Evolutionary conservation across 345 rosid species (phyloP).

Genomic region (Lepidium africanum): DNA sequence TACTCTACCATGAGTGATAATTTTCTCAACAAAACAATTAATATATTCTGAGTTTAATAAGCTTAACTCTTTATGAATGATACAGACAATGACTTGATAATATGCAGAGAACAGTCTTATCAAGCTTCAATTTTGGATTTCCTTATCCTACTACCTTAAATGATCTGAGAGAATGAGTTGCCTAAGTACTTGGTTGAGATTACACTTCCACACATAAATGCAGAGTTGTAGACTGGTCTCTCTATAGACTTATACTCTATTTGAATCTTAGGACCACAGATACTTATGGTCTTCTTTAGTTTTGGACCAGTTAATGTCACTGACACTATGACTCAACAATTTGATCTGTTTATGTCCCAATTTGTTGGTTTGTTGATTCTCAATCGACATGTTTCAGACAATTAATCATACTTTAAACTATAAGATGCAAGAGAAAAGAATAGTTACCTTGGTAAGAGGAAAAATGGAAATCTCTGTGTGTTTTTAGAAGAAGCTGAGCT

Average conservation of each 20-base stretch:
- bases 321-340: slow-evolving; percentile 6
- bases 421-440: not conserved
- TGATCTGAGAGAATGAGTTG: slow-evolving; percentile 5
- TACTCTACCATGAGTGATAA: slow-evolving; percentile 26
- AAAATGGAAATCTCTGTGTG: not conserved
- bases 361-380: not conserved
- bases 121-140: slow-evolving; percentile 15
- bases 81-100: slow-evolving; percentile 1
- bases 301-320: slow-evolving; percentile 24
- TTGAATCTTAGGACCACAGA: slow-evolving; percentile 23
- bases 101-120: slow-evolving; percentile 10
- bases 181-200: slow-evolving; percentile 19
- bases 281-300: slow-evolving; percentile 7
- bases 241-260: slow-evolving; percentile 8
- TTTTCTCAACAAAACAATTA: not conserved
- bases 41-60: slow-evolving; percentile 22
- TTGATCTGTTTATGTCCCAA: not conserved
- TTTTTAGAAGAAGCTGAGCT: slow-evolving; percentile 76
- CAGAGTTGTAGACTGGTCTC: slow-evolving; percentile 20
- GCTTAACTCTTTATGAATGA: slow-evolving; percentile 5
- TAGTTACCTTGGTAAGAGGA: slow-evolving; percentile 16
- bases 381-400: not conserved
- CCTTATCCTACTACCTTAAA: slow-evolving; percentile 22
- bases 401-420: not conserved
- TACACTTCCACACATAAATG: slow-evolving; percentile 20